Percentiles rank a stretch among this genome's conserved stretches.
Evolutionary conservation across 495 filamentous ascomycete genomes (phyloP).

Genomic region (Pyronema domesticum): DNA sequence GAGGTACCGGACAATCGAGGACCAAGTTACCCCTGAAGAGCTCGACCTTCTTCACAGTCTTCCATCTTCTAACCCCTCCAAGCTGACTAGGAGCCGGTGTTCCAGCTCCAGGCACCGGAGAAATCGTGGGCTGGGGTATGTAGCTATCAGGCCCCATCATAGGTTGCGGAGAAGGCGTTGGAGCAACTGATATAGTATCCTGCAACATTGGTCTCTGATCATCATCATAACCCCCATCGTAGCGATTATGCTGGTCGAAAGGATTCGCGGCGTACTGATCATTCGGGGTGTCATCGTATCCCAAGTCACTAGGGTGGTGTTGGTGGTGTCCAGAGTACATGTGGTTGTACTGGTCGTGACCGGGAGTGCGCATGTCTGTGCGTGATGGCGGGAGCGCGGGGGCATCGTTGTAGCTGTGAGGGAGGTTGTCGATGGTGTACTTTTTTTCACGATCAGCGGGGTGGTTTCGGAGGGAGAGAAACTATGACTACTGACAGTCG

Average conservation of each 20-base stretch:
- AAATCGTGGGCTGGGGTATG: slow-evolving; percentile 9
- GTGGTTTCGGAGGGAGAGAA: neutral
- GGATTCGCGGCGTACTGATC: neutral
- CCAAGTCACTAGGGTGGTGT: slow-evolving; percentile 7
- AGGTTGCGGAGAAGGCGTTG: neutral
- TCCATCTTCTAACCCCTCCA: slow-evolving; percentile 70
- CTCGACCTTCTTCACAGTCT: slow-evolving; percentile 95
- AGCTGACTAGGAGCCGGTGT: slow-evolving; percentile 29
- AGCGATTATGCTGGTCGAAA: neutral
- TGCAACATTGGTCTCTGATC: slow-evolving; percentile 28
- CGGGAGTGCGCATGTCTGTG: slow-evolving; percentile 7
- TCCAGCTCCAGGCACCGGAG: slow-evolving; percentile 13
- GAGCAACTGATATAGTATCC: slow-evolving; percentile 3
- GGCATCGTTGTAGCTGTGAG: slow-evolving; percentile 19
- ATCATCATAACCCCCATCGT: slow-evolving; percentile 18
- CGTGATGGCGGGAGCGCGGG: slow-evolving; percentile 15
- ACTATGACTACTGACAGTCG: slow-evolving; percentile 17
- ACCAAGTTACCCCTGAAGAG: slow-evolving; percentile 95
- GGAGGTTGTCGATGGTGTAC: slow-evolving; percentile 21
- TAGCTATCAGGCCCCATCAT: slow-evolving; percentile 14
- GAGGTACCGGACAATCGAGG: slow-evolving; percentile 89
- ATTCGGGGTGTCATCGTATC: neutral
- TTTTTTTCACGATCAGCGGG: neutral
- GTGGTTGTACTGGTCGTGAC: slow-evolving; percentile 7
- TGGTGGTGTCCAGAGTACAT: slow-evolving; percentile 10